These are phyloP conservation scores for Epichloe festucae DNA, from an alignment of 2,329 filamentous ascomycete genomes.

Conservation along the genomic window DNA sequence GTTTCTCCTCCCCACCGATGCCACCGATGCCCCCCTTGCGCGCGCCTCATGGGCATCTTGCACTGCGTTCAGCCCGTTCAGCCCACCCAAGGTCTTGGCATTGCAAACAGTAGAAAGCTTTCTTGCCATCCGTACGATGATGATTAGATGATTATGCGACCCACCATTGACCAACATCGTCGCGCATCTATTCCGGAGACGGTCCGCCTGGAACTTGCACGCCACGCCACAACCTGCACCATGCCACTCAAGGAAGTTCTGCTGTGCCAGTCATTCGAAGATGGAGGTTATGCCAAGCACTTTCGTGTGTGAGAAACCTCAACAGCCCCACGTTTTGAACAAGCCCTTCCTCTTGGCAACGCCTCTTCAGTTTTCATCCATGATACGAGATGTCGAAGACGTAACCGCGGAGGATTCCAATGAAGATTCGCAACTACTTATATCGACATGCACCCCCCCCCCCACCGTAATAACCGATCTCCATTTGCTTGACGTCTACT, in stretches of 20 bases:
- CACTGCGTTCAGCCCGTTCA: not conserved
- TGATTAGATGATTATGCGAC: not conserved
- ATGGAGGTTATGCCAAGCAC: slow-evolving; percentile 1
- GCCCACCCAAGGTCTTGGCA: not conserved
- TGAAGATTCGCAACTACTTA: slow-evolving; percentile 1
- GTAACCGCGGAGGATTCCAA: not conserved
- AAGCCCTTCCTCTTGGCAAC: slow-evolving; percentile 2
- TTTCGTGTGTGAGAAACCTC: not conserved
- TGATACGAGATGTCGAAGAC: not conserved
- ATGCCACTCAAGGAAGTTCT: not conserved
- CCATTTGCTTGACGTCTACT: not conserved
- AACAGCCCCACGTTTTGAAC: not conserved
- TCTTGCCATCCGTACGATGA: not conserved
- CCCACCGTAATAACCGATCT: no score
- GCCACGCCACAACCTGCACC: not conserved
- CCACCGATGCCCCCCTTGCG: no score
- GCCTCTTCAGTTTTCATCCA: not conserved
- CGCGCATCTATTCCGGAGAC: not conserved
- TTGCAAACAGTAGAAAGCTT: not conserved
- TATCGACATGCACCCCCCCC: not conserved
- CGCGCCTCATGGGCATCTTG: no score
- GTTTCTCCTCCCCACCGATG: not conserved
- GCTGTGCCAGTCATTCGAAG: not conserved
- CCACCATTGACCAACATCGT: not conserved
- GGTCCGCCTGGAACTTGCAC: not conserved